Evolutionary conservation across 2,329 filamentous ascomycete species (phyloP), one percentile per base, ranked within the genome.

Genomic region (Bisporella sp.): DNA sequence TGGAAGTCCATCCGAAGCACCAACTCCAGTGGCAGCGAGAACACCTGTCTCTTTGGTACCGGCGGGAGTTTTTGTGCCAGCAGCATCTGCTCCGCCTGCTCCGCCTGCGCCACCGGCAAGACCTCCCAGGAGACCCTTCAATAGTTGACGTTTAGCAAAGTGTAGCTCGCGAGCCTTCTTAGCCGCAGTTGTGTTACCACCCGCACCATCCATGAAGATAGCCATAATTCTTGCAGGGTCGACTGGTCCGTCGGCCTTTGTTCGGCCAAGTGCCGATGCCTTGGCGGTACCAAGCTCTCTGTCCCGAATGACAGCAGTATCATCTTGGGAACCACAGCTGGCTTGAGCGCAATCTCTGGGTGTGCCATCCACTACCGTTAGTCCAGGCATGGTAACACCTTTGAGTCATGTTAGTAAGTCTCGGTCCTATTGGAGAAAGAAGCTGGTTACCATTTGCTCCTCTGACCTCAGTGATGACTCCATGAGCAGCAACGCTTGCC

Each of bases 131-230:
- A 37, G 35, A 37, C 8, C 35, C 8, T 8, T n/a, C 8, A 9
- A n/a, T 37, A 8, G 2, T 9, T 37, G n/a, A 37, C 8, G 73
- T 56, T 91, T 84, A 58, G 76, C 77, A 61, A 89, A 76, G 63
- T 93, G 84, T 8, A 96, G 81, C 48, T 84, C 74, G 31, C 92
- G 79, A n/a, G 89, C 83, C 32, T 73, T 71, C n/a, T 69, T 64
- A n/a, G 73, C 72, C 7, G 64, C 64, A n/a, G 35, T 37, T 32
- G 69, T 65, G 31, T 62, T 61, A 3, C 66, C 68, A 9, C 68
- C 66, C 28, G 67, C 64, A n/a, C 53, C 62, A 33, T 73, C 74
- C 77, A 86, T 82, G 70, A 85, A 86, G 64, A 64, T 73, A 51
- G 73, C 58, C 56, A 86, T 73, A 68, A 81, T 79, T 58, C 69